Conservation (phyloP, 345 rosid genomes). For the Carallia brachiata region DNA sequence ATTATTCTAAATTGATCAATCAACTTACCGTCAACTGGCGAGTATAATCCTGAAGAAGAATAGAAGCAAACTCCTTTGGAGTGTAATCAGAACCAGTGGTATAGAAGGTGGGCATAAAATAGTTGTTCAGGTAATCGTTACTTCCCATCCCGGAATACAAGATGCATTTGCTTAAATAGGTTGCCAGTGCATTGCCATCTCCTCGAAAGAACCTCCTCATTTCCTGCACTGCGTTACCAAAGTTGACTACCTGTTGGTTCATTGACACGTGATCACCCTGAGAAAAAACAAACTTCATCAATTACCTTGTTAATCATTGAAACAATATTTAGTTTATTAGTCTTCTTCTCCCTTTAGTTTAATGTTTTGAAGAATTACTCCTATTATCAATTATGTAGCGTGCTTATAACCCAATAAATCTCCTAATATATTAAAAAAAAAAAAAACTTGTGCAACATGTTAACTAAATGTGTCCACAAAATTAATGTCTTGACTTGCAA, state of each 20-base stretch:
- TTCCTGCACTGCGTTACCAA: slow-evolving; percentile 41
- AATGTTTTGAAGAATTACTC: no score
- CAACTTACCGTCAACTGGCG: slow-evolving; percentile 57
- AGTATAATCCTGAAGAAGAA: slow-evolving; percentile 68
- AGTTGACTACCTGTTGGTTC: slow-evolving; percentile 60
- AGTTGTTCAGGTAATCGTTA: slow-evolving; percentile 87
- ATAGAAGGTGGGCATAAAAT: slow-evolving; percentile 79
- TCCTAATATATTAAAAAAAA: no score
- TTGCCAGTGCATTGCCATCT: slow-evolving; percentile 44
- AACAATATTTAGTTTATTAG: not conserved
- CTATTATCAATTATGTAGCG: no score
- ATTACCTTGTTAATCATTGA: no score
- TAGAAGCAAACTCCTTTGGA: slow-evolving; percentile 51
- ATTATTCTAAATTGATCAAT: not conserved
- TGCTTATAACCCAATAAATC: no score
- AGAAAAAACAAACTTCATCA: not conserved
- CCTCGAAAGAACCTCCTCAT: slow-evolving; percentile 68
- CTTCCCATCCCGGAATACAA: slow-evolving; percentile 80
- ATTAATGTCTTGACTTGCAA: no score
- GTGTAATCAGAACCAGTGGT: slow-evolving; percentile 55
- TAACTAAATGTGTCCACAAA: no score
- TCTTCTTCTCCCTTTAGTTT: not conserved
- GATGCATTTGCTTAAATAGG: slow-evolving; percentile 65
- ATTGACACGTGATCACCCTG: slow-evolving; percentile 78
- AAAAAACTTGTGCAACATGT: no score